Evolutionary conservation across 352 stramenopile species (phyloP), one percentile per base, ranked within the genome.

Genomic region (Globisporangium takayamanum): DNA sequence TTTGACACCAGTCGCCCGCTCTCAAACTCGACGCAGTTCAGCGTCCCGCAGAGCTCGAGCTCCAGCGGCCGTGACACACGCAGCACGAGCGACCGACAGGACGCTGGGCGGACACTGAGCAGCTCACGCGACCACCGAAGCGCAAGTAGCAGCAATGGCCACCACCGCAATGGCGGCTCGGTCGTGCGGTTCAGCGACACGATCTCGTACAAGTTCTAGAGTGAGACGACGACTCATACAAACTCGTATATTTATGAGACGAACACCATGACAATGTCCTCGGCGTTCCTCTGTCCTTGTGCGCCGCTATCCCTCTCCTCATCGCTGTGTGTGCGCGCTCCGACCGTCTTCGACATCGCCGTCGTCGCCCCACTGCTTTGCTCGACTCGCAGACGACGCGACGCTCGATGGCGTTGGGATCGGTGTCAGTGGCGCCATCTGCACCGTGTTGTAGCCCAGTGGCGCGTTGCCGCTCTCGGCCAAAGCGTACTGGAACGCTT

Each of bases 381-480:
- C 33, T 1, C 33, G 22, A 50, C 37, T 49, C 20, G 28, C 11
- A 22, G 11, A 12, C 7, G 33, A 39, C 33, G 33, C 33, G 7
- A 44, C 16, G 28, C 20, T 44, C 33, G 33, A 39, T 7, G 33
- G 33, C 33, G 33, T 39, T 12, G 33, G 33, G 33, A 39, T 39
- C 53, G 50, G 45, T 44, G 45, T n/a, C 26, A 36, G 14, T 30
- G 33, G 33, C 33, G 33, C 33, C 33, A 39, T 39, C 33, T 10
- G 33, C 33, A 84, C 70, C 0, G 72, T 66, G 5, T 64, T 69
- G 48, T 73, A 62, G 37, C 72, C 77, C 18, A 76, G 64, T 25
- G 76, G 76, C 0, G 79, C 86, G 64, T 83, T 88, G 16, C 68
- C 78, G 20, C 77, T 67, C 16, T 87, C 71, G 1, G 66, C 64